Conservation (phyloP, 345 rosid genomes). For the Euphorbia lathyris region DNA sequence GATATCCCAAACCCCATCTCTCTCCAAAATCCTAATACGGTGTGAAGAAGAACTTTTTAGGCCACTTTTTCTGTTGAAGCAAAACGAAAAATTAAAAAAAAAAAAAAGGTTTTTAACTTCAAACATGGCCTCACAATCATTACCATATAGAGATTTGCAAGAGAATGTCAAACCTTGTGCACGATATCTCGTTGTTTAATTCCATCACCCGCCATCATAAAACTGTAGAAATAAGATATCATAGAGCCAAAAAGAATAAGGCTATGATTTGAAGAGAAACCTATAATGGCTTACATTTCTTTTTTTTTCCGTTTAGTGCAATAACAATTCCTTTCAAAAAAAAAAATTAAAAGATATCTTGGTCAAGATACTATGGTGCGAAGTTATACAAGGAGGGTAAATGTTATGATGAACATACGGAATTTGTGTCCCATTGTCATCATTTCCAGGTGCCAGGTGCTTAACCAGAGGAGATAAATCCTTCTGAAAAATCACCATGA, state of each 20-base stretch:
- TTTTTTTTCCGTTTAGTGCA: not conserved
- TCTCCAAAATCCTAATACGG: not conserved
- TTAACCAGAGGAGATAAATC: conserved; percentile 83
- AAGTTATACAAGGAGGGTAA: conserved; percentile 6
- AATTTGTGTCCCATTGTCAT: conserved; percentile 53
- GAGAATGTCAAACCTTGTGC: conserved; percentile 46
- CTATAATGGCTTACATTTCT: not conserved
- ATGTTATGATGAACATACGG: conserved; percentile 54
- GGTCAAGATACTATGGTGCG: not conserved
- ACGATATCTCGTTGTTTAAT: conserved; percentile 51
- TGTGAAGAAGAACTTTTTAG: not conserved
- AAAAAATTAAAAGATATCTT: not conserved
- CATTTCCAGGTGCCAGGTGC: conserved; percentile 65
- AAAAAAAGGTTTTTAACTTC: not conserved
- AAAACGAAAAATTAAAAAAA: not conserved
- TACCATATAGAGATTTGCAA: not conserved
- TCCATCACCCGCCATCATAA: conserved; percentile 91
- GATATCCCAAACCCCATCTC: not conserved
- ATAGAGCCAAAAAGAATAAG: conserved; percentile 6
- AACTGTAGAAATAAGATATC: conserved; percentile 38
- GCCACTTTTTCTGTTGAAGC: not conserved
- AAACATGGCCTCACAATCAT: not conserved
- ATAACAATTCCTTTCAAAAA: not conserved
- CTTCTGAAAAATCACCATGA: conserved; percentile 37
- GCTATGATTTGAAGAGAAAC: not conserved